A percentile compares a stretch with the other conserved stretches of the same genome.
phyloP scores from a whole-genome alignment of 2,329 filamentous ascomycete genomes.

The Lachnellula willkommii region DNA sequence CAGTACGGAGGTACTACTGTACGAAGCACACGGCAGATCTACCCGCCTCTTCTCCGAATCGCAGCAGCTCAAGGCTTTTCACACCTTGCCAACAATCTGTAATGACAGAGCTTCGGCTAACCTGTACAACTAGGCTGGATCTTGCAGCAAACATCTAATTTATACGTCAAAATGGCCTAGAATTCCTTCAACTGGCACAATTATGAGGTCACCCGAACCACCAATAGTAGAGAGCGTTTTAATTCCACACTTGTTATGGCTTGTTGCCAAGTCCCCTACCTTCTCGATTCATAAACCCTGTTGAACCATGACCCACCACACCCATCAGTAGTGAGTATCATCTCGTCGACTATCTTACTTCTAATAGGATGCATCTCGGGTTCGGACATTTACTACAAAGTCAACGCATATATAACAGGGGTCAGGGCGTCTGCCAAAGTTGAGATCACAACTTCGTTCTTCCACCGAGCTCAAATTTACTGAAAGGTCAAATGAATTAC shows the following conservation, averaged over 20 bases:
- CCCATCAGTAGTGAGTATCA: neutral
- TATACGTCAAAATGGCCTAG: neutral
- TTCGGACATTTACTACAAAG: neutral
- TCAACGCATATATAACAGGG: neutral
- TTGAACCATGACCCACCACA: neutral
- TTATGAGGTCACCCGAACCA: neutral
- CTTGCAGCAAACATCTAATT: neutral
- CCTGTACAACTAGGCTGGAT: neutral
- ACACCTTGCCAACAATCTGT: neutral
- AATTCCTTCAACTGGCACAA: neutral
- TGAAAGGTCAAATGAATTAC: neutral
- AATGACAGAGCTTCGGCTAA: neutral
- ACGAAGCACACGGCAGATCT: constrained; percentile 5
- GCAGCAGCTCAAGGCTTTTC: neutral
- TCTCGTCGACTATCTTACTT: neutral
- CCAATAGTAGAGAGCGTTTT: neutral
- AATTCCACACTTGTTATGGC: neutral
- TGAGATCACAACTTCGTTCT: no score
- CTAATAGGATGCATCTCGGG: neutral
- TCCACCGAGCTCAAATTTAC: neutral
- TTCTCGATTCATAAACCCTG: neutral
- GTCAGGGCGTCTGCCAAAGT: neutral
- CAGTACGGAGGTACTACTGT: neutral
- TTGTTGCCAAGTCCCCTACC: neutral
- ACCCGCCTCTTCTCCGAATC: neutral